A percentile compares a stretch with the other conserved stretches of the same genome.
Conservation (phyloP, 176 grass and related monocot species). For the Triticum aestivum region IWGSC_CS_RefSeq_v2.1 NC_057797.1:31316858-31317357, state of each 20-base stretch:
- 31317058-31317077: neutral
- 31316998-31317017: neutral
- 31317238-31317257: neutral
- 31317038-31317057: no score
- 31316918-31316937: neutral
- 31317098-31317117: slow-evolving; percentile 3
- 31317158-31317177: neutral
- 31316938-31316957: slow-evolving; percentile 11
- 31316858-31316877: neutral
- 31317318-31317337: neutral
- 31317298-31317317: slow-evolving; percentile 25
- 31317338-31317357: slow-evolving; percentile 3
- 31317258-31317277: slow-evolving; percentile 10
- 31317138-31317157: neutral
- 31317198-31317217: neutral
- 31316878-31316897: slow-evolving; percentile 10
- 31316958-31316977: neutral
- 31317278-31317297: slow-evolving; percentile 11
- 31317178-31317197: neutral
- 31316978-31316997: neutral
- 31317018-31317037: neutral
- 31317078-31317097: neutral
- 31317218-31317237: neutral
- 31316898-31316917: slow-evolving; percentile 21
- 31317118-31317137: slow-evolving; percentile 9